A percentile compares a stretch with the other conserved stretches of the same genome.
These are phyloP conservation scores for Circinella minor DNA, from an alignment of 371 early-diverging fungal species.

Conservation along the genomic window DNA sequence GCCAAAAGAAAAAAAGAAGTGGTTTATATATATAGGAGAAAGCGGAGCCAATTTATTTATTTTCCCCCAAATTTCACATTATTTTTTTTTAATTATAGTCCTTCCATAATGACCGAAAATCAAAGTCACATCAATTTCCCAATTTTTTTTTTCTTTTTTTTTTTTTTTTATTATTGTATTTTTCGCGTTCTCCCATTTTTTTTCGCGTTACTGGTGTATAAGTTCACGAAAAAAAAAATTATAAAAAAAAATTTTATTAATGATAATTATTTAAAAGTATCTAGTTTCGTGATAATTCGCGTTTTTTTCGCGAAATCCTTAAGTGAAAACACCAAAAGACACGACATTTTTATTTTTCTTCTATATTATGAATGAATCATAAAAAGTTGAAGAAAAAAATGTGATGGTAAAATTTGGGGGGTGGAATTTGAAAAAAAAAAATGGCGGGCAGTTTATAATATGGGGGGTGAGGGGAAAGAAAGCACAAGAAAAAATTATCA, in stretches of 20 bases:
- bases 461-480: too few relatives aligned
- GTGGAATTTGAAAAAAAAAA: too few relatives aligned
- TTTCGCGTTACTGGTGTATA: neutral
- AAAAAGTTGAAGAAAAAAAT: conserved; percentile 1
- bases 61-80: neutral
- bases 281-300: conserved; percentile 1
- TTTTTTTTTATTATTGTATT: too few relatives aligned
- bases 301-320: neutral
- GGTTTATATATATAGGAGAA: conserved; percentile 17
- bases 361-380: neutral
- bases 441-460: too few relatives aligned
- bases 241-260: neutral
- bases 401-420: too few relatives aligned
- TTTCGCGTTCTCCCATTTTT: neutral
- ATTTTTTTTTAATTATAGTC: conserved; percentile 6
- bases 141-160: conserved; percentile 15
- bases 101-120: neutral
- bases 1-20: neutral
- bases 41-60: too few relatives aligned
- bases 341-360: neutral
- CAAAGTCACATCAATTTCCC: neutral
- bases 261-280: neutral
- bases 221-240: neutral
- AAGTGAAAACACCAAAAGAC: conserved; percentile 1
- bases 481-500: too few relatives aligned